A percentile compares a stretch with the other conserved stretches of the same genome.
Evolutionary conservation across 2,329 filamentous ascomycete species (phyloP).

Genomic region (Pseudonectria foliicola): DNA sequence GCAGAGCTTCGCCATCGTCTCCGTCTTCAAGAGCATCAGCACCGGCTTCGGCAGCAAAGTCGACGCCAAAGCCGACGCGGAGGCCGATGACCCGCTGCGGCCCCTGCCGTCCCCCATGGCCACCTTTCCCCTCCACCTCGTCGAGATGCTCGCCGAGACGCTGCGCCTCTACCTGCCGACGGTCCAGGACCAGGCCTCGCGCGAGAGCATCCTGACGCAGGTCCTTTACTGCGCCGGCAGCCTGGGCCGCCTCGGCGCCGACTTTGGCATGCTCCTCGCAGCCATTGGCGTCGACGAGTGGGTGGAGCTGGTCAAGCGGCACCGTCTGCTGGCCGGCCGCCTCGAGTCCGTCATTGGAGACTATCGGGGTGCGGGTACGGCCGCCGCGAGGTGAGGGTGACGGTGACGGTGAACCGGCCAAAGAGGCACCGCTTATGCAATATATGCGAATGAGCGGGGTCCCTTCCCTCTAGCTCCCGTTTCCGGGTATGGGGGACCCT

Average conservation of each 20-base stretch:
- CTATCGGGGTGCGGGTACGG: conserved; percentile 25
- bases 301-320: conserved; percentile 83
- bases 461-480: no score
- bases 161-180: conserved; percentile 71
- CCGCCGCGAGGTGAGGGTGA: background rate
- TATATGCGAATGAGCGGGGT: background rate
- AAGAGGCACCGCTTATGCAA: background rate
- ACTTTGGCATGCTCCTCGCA: conserved; percentile 85
- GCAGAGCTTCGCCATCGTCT: conserved; percentile 92
- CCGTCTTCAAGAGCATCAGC: conserved; percentile 81
- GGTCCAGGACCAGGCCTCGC: conserved; percentile 68
- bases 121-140: conserved; percentile 77
- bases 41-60: conserved; percentile 38
- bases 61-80: no score
- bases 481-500: background rate
- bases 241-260: conserved; percentile 79
- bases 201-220: conserved; percentile 86
- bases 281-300: conserved; percentile 57
- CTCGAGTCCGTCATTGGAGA: conserved; percentile 61
- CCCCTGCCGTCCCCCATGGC: conserved; percentile 69
- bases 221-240: conserved; percentile 90
- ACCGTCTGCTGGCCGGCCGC: conserved; percentile 74
- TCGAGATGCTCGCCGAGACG: conserved; percentile 73
- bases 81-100: conserved; percentile 38
- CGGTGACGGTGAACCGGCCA: no score